Evolutionary conservation across 345 rosid genomes (phyloP).

Genomic region (Eucalyptus grandis): DNA sequence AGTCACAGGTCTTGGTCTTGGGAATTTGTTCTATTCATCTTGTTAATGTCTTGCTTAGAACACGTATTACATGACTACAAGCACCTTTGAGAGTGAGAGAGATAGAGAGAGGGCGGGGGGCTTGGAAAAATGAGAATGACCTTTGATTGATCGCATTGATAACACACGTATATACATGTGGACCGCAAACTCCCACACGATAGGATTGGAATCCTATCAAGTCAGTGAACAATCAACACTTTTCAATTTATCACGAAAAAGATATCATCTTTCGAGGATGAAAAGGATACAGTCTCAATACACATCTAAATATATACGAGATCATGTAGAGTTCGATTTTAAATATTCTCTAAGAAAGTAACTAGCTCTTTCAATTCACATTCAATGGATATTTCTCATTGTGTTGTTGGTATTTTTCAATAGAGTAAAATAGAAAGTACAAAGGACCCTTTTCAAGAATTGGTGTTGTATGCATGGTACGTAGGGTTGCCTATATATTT

Average conservation of each 20-base stretch:
- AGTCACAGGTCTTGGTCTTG: too few relatives aligned
- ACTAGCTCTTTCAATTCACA: too few relatives aligned
- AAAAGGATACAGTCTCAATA: too few relatives aligned
- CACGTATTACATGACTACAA: too few relatives aligned
- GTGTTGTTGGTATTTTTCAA: background rate
- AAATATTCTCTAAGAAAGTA: too few relatives aligned
- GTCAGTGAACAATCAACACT: accelerated
- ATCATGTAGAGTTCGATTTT: too few relatives aligned
- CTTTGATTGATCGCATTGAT: background rate
- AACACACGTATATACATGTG: background rate
- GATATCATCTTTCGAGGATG: too few relatives aligned
- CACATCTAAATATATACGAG: too few relatives aligned
- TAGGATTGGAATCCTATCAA: background rate
- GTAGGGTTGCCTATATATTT: background rate
- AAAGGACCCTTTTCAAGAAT: background rate
- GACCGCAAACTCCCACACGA: accelerated
- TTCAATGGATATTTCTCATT: accelerated
- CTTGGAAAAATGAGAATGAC: background rate
- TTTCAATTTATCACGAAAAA: background rate
- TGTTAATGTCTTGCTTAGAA: too few relatives aligned
- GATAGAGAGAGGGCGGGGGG: background rate
- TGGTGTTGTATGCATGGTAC: background rate
- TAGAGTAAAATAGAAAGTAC: background rate
- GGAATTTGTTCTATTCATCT: too few relatives aligned
- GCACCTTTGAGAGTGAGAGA: background rate